phyloP scores from a whole-genome alignment of 192 early-diverging fungal species.

The Rhizophagus clarus region DNA sequence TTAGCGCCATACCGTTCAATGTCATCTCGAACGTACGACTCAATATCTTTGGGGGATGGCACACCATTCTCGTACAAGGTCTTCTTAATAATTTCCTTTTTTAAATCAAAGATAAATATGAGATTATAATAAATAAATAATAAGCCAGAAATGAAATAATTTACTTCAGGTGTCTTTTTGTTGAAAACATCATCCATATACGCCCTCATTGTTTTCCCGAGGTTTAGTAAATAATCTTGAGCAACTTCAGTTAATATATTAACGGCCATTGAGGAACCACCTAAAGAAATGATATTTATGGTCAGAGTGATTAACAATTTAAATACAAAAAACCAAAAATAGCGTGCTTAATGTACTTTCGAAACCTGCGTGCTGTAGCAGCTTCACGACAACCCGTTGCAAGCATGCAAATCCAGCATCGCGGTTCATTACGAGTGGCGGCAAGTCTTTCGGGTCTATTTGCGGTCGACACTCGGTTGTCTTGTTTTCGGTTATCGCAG shows the following conservation, averaged over 20 bases:
- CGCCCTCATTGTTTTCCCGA: conserved; percentile 77
- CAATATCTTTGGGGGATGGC: conserved; percentile 63
- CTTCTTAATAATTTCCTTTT: conserved; percentile 79
- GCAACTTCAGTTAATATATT: conserved; percentile 77
- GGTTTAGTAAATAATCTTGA: conserved; percentile 77
- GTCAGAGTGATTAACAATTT: conserved; percentile 41
- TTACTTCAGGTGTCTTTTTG: conserved; percentile 75
- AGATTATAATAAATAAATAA: background rate
- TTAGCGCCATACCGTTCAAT: conserved; percentile 70
- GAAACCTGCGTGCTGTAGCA: conserved; percentile 89
- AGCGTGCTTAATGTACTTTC: conserved; percentile 55
- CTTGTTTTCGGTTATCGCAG: conserved; percentile 26
- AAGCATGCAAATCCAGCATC: conserved; percentile 60
- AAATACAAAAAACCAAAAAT: background rate
- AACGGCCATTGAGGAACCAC: conserved; percentile 48
- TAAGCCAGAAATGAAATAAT: conserved; percentile 3
- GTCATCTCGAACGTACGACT: conserved; percentile 81
- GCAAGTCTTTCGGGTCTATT: conserved; percentile 38
- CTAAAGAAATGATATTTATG: background rate
- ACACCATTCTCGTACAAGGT: conserved; percentile 85
- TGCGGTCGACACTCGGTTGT: conserved; percentile 16
- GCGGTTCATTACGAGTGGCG: conserved; percentile 58
- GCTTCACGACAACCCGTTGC: conserved; percentile 60
- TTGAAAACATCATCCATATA: conserved; percentile 78
- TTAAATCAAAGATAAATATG: background rate